Evolutionary conservation across 495 filamentous ascomycete species (phyloP).

Genomic region (Niebla homalea): DNA sequence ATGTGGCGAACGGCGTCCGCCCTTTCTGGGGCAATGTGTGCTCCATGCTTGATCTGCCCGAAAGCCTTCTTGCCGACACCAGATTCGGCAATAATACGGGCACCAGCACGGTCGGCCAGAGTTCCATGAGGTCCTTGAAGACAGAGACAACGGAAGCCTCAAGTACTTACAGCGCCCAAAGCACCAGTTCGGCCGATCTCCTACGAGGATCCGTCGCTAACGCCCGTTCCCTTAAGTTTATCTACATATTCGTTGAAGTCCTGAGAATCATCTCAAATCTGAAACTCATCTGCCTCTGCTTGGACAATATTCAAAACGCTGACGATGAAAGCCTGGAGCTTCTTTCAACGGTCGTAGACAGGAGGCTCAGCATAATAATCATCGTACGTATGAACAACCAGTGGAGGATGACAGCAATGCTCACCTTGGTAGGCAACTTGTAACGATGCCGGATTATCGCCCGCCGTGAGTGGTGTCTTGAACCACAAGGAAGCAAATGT

Average conservation of each 20-base stretch:
- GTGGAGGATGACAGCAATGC: neutral
- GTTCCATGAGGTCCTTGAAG: constrained; percentile 5
- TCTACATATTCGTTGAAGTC: constrained; percentile 77
- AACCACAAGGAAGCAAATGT: constrained; percentile 32
- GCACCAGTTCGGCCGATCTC: constrained; percentile 36
- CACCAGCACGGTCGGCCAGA: neutral
- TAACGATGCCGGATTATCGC: constrained; percentile 13
- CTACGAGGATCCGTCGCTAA: constrained; percentile 48
- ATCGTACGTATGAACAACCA: constrained; percentile 38
- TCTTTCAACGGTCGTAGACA: constrained; percentile 56
- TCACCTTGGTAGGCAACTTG: constrained; percentile 14
- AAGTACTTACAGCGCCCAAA: constrained; percentile 4
- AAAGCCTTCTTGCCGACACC: constrained; percentile 41
- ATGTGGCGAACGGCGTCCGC: constrained; percentile 55
- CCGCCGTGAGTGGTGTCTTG: constrained; percentile 28
- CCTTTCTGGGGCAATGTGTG: constrained; percentile 70
- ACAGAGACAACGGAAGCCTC: constrained; percentile 5
- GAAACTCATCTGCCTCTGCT: constrained; percentile 67
- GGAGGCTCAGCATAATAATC: constrained; percentile 63
- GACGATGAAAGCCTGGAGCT: constrained; percentile 76
- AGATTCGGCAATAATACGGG: constrained; percentile 1
- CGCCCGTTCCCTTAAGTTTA: constrained; percentile 61
- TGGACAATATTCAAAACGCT: constrained; percentile 80
- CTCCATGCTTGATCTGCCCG: constrained; percentile 64
- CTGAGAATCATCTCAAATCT: constrained; percentile 61